Evolutionary conservation across 2,329 filamentous ascomycete genomes (phyloP), one percentile per base, ranked within the genome.

Genomic region (Epichloe typhina): DNA sequence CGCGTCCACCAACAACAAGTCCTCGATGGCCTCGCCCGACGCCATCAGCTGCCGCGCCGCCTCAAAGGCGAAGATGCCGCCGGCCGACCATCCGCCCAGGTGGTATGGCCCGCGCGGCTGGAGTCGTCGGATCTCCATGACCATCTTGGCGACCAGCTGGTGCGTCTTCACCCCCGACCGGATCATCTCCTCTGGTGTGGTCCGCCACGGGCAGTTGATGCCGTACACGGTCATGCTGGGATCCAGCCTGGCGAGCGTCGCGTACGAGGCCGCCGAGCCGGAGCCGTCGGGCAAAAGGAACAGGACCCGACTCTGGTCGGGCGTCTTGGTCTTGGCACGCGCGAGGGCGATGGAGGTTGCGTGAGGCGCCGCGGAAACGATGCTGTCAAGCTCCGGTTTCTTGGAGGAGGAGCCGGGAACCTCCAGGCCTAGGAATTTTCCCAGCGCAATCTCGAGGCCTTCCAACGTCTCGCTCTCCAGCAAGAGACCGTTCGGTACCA

Each of bases 41-140:
- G 74, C 72, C 52, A 72, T 73, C 15, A 86, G 71, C 55, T 83
- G 77, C 50, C 75, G 75, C 15, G 80, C 75, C 9, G 81, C 80
- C 57, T 85, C 80, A 59, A 79, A 87, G 41, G 84, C 83, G 53
- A 83, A 81, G 46, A 87, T 82, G 37, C 85, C 84, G 26, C 85
- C 86, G 1, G 83, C 84, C n/a, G 80, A 86, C 85, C 84, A 89
- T 23, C 86, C 86, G 15, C 80, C 77, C 13, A 50, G 11, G 19
- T 36, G 19, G 42, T 55, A 52, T 2, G 54, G 54, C 1, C 50
- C 54, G 12, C 21, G 31, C 2, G 48, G 46, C 36, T 55, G 54
- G n/a, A 36, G 48, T 4, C 50, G 39, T 12, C 48, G 50, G 5
- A 55, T 52, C 42, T 54, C 54, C n/a, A 37, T 37, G 21, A 54